Conservation (phyloP, 257 asterid species). For the Lycium barbarum region DNA sequence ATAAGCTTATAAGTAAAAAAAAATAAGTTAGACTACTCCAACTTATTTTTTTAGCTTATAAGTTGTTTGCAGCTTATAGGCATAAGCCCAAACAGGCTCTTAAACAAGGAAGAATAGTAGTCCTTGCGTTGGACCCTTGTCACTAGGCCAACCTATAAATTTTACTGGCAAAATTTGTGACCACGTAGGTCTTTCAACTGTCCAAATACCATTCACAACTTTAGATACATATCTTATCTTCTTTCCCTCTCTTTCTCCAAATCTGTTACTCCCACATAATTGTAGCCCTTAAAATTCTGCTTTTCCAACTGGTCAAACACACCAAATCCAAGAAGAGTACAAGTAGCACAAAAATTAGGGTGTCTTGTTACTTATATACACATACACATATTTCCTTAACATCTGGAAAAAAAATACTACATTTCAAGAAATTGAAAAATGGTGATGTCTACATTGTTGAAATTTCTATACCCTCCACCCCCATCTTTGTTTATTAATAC, state of each 20-base stretch:
- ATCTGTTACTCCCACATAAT: neutral
- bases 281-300: slow-evolving; percentile 18
- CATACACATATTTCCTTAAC: neutral
- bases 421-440: slow-evolving; percentile 8
- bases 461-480: slow-evolving; percentile 46
- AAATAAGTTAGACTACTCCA: no score
- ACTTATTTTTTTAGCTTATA: no score
- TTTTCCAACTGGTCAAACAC: neutral
- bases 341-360: neutral
- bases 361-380: no score
- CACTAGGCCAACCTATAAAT: neutral
- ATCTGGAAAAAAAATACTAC: neutral
- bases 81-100: no score
- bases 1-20: no score
- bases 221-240: no score
- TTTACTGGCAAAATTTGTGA: slow-evolving; percentile 12
- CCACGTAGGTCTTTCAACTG: slow-evolving; percentile 5
- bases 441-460: slow-evolving; percentile 32
- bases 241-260: neutral
- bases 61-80: neutral
- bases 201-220: neutral
- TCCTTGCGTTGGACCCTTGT: neutral
- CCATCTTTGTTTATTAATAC: slow-evolving; percentile 46
- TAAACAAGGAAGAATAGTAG: neutral
- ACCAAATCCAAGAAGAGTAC: slow-evolving; percentile 3